These are phyloP conservation scores for Torrubiella hemipterigena DNA, from an alignment of 2,329 filamentous ascomycete genomes.

Conservation along the genomic window DNA sequence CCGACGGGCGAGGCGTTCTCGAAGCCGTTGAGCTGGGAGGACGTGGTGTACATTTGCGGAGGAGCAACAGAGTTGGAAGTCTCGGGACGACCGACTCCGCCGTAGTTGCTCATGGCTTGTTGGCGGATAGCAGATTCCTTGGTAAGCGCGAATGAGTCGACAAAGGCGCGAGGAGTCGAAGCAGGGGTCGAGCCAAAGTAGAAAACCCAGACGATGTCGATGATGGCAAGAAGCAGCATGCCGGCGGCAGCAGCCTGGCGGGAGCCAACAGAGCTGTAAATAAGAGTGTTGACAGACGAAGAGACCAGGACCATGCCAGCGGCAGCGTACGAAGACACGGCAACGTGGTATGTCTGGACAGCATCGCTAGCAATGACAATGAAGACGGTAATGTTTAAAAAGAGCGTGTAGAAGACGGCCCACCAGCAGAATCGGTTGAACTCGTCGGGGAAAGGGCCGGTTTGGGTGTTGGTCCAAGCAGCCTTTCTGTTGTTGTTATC, in stretches of 20 bases:
- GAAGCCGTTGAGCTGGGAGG: conserved; percentile 86
- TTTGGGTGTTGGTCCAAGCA: conserved; percentile 21
- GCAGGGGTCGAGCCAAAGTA: conserved; percentile 93
- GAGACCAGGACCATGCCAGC: conserved; percentile 77
- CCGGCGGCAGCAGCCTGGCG: conserved; percentile 83
- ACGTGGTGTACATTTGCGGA: conserved; percentile 97
- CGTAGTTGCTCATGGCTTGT: conserved; percentile 62
- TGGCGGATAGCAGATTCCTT: conserved; percentile 66
- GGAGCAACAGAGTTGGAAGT: conserved; percentile 67
- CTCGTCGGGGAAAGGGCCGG: conserved; percentile 53
- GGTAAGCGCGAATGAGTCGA: conserved; percentile 89
- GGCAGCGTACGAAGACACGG: conserved; percentile 76
- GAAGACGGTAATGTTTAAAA: conserved; percentile 67
- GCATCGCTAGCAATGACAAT: conserved; percentile 76
- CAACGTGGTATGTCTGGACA: conserved; percentile 80
- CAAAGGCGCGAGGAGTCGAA: conserved; percentile 74
- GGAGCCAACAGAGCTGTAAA: conserved; percentile 63
- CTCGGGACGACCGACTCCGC: conserved; percentile 64
- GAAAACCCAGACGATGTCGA: conserved; percentile 93
- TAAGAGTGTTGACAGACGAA: conserved; percentile 72
- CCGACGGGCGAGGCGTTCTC: conserved; percentile 86
- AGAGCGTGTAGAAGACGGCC: conserved; percentile 75
- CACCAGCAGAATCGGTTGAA: conserved; percentile 96
- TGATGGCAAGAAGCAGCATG: conserved; percentile 88
- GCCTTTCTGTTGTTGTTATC: conserved; percentile 20